Evolutionary conservation across 441 rosid species (phyloP), one percentile per base, ranked within the genome.

Genomic region (Aquilaria agallochum): DNA sequence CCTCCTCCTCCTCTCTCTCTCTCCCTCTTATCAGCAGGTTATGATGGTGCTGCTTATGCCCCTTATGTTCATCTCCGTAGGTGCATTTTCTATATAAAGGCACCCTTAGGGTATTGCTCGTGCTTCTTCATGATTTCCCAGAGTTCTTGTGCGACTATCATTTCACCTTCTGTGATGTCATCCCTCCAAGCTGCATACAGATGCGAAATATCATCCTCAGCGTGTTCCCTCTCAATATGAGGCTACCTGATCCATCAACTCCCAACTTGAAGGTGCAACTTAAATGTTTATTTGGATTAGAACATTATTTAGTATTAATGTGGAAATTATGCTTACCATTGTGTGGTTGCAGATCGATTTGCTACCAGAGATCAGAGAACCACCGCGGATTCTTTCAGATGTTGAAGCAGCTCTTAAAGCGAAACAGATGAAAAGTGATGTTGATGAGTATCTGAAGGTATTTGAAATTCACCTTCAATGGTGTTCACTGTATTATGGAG

Each of bases 171-270:
- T 95, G 98, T 76, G 98, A 95, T 76, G 96, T 90, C 78, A 92
- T 95, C 74, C 99, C 99, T 67, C 89, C 98, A 58, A 95, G 97
- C 81, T 95, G 98, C 86, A 92, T 92, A 73, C 98, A 95, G 72
- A 92, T 92, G 99, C 95, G 98, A 46, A 95, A 95, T 71, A 92
- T 95, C 56, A 84, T 95, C 73, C 95, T 95, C 52, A 88, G 98
- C 74, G 96, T 97, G 42, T 92, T 95, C 71, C 99, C 99, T 1
- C 88, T 86, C 68, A 90, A 84, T 79, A 95, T 92, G 99, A 92
- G 98, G 89, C 86, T 95, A 47, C 98, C 98, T 0, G 99, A 95
- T 79, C 98, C 99, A 64, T 92, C 99, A 49, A 95, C 98, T 61
- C 99, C 98, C 27, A 95, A 92, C 72, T 70, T 95, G 75, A 92